phyloP scores from a whole-genome alignment of 179 eudicot species.

The Beta corolliflora region DNA sequence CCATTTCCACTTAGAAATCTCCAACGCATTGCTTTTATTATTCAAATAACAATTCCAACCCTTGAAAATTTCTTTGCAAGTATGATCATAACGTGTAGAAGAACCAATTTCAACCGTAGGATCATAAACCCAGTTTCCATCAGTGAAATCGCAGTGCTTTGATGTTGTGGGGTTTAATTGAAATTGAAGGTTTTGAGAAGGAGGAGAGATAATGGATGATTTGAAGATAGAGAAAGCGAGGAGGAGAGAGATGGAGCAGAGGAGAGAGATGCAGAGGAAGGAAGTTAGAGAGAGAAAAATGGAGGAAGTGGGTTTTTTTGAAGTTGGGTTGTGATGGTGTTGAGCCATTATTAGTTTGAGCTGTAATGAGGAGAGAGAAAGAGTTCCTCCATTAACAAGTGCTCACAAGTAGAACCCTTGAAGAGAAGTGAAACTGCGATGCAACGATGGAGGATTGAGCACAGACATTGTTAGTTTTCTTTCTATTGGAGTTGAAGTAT shows the following conservation, averaged over 20 bases:
- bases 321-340: slow-evolving; percentile 16
- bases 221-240: slow-evolving; percentile 53
- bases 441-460: neutral
- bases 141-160: slow-evolving; percentile 52
- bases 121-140: slow-evolving; percentile 79
- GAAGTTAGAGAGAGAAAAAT: slow-evolving; percentile 17
- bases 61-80: slow-evolving; percentile 89
- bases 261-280: slow-evolving; percentile 44
- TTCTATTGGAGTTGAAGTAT: too few species aligned
- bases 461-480: neutral
- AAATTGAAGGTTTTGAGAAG: slow-evolving; percentile 15
- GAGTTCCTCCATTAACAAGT: neutral
- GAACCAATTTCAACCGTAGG: slow-evolving; percentile 32
- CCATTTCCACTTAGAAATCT: slow-evolving; percentile 79
- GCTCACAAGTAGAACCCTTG: too few species aligned
- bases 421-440: neutral
- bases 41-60: slow-evolving; percentile 87
- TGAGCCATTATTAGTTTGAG: neutral
- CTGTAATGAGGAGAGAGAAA: neutral
- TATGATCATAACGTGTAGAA: slow-evolving; percentile 57
- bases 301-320: slow-evolving; percentile 14
- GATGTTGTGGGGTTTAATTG: neutral
- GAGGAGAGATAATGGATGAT: slow-evolving; percentile 23
- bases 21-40: slow-evolving; percentile 64
- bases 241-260: slow-evolving; percentile 51